Percentiles rank a stretch among this genome's conserved stretches.
These are phyloP conservation scores for Arthrocladium fulminans DNA, from an alignment of 2,329 filamentous ascomycete species.

Conservation along the genomic window DNA sequence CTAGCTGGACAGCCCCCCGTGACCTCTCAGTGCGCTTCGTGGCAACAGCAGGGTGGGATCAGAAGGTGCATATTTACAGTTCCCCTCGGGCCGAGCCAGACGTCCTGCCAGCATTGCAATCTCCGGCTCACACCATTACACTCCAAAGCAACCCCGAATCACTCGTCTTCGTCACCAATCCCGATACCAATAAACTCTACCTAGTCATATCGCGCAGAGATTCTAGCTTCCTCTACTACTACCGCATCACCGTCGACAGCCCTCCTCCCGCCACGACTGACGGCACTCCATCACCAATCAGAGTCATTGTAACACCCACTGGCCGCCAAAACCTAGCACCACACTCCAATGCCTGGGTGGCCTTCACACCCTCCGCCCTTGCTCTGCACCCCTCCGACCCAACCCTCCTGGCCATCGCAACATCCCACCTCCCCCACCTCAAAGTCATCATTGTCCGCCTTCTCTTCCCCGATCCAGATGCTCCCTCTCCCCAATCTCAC, in stretches of 20 bases:
- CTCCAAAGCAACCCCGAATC: constrained; percentile 50
- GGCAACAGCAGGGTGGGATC: constrained; percentile 55
- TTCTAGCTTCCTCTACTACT: constrained; percentile 52
- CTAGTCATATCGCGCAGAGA: constrained; percentile 49
- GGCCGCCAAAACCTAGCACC: constrained; percentile 54
- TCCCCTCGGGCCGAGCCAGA: constrained; percentile 20
- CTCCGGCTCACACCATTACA: constrained; percentile 36
- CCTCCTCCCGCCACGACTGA: background rate
- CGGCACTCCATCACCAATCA: constrained; percentile 19
- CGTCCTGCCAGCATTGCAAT: constrained; percentile 28
- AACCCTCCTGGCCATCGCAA: constrained; percentile 49
- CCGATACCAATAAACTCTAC: constrained; percentile 39
- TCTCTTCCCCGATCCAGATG: constrained; percentile 43
- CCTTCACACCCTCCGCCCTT: constrained; percentile 52
- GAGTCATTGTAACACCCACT: constrained; percentile 30
- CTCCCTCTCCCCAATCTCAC: constrained; percentile 7
- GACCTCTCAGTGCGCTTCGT: constrained; percentile 15
- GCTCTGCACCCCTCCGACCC: constrained; percentile 48
- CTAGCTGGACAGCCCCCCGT: constrained; percentile 16
- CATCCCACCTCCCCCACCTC: constrained; percentile 53
- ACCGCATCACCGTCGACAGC: constrained; percentile 27
- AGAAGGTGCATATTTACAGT: constrained; percentile 46
- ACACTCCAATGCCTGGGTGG: constrained; percentile 55
- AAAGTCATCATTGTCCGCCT: constrained; percentile 53
- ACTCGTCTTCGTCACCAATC: constrained; percentile 44